Percentiles rank a stretch among this genome's conserved stretches.
Evolutionary conservation across 1,284 basidiomycete genomes (phyloP).

Genomic region (Termitomyces sp.): DNA sequence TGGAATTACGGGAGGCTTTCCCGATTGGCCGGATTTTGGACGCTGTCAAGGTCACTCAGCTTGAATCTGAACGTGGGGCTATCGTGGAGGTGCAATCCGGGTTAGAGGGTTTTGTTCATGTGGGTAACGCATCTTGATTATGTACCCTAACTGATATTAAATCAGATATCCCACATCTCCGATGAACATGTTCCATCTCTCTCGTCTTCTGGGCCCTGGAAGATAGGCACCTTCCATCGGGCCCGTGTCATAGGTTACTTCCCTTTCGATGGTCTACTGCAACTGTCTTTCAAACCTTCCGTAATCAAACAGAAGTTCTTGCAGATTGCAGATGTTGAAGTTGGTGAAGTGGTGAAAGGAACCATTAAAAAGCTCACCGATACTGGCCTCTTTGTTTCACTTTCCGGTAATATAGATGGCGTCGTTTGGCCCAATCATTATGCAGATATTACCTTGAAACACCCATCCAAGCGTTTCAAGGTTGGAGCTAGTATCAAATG

Average conservation of each 20-base stretch:
- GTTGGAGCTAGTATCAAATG: constrained; percentile 82
- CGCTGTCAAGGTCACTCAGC: constrained; percentile 63
- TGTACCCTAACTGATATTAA: constrained; percentile 1
- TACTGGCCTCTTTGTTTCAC: constrained; percentile 76
- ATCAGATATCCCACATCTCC: constrained; percentile 87
- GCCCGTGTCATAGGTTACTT: constrained; percentile 91
- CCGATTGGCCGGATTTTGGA: constrained; percentile 74
- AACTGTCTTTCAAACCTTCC: constrained; percentile 81
- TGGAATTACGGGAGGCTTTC: constrained; percentile 50
- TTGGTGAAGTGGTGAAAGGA: constrained; percentile 82
- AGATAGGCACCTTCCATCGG: constrained; percentile 71
- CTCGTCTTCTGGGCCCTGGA: constrained; percentile 76
- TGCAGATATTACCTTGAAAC: constrained; percentile 89
- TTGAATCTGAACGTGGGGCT: constrained; percentile 82
- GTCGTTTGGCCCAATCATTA: constrained; percentile 95
- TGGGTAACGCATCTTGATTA: constrained; percentile 33
- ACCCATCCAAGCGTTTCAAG: constrained; percentile 91
- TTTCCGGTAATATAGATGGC: constrained; percentile 85
- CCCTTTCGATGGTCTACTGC: constrained; percentile 83
- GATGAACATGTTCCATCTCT: constrained; percentile 86
- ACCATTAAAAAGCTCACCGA: constrained; percentile 81
- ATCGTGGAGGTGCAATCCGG: constrained; percentile 62
- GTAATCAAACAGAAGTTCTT: constrained; percentile 87
- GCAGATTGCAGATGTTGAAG: constrained; percentile 78
- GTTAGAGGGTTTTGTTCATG: constrained; percentile 82